phyloP scores from a whole-genome alignment of 139 green algal species.

The Chlorella sp. region DNA sequence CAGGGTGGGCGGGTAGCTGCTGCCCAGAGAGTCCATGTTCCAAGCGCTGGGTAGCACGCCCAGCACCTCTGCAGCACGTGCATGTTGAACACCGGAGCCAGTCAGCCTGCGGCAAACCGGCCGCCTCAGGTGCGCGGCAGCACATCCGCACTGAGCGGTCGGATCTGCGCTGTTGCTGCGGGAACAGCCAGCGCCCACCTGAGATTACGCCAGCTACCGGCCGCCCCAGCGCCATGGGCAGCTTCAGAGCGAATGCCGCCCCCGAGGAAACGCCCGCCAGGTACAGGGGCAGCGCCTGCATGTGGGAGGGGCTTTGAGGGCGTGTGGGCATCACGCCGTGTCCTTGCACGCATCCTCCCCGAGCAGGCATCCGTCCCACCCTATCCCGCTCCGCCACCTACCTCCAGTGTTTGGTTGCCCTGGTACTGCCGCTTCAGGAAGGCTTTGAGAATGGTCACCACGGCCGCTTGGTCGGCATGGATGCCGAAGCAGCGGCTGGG shows the following conservation, averaged over 20 bases:
- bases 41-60: background rate
- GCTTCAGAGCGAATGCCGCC: slow-evolving; percentile 11
- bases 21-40: background rate
- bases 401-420: background rate
- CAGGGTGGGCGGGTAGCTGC: background rate
- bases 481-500: background rate
- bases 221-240: background rate
- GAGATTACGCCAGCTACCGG: slow-evolving; percentile 16
- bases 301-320: background rate
- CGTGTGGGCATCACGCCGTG: no score
- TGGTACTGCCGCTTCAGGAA: background rate
- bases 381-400: background rate
- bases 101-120: no score
- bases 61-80: background rate
- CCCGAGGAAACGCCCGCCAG: slow-evolving; percentile 1
- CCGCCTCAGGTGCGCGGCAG: no score
- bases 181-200: background rate
- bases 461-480: background rate
- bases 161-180: no score
- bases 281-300: slow-evolving; percentile 6
- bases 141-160: no score
- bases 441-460: background rate
- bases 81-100: background rate
- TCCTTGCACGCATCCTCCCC: no score
- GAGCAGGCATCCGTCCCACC: no score